Base-by-base conservation (phyloP, 345 rosid genomes). In the Acer campestre region DNA sequence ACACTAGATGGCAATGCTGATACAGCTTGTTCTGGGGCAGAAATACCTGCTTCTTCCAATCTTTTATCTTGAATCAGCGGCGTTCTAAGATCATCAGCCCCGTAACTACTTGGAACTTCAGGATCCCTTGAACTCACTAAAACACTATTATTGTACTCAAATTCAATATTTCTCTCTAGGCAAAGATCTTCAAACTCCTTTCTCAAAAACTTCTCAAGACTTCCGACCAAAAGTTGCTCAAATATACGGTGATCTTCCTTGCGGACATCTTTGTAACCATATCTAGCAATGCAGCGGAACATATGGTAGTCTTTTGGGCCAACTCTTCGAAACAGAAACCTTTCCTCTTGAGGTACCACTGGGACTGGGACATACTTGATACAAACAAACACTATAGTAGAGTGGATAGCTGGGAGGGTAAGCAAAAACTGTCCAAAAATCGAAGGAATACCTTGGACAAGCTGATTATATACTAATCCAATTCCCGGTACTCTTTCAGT, bases 281-380 rank as follows among this genome's bases (percentile, higher is more conserved):
- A 96, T 62, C 99, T 86, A 9, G 99, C 97, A 9, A 96, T 67
- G 23, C 98, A 96, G 20, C 90, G 86, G 83, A 96, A 96, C 86
- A 96, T 89, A 79, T 92, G 99, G 84, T 96, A 94, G 88, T 94
- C 99, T 53, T 92, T 92, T 0, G 95, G 97, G 82, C 98, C 94
- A 66, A 91, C 90, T 78, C 99, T 82, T 64, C 98, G 88, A 70
- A 96, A 94, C 44, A 94, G 91, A 80, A 94, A 96, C 71, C 99
- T 82, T 77, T 96, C 98, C 69, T 90, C 97, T 67, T 89, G 97
- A 46, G 93, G 97, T 61, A 94, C 99, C 13, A 94, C 91, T 0
- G 99, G 99, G 53, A 96, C 89, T 3, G 97, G 99, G 35, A 96
- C 97, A 68, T 94, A 94, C 71, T 96, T 96, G 87, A 96, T 94